Base-by-base conservation (phyloP, 495 filamentous ascomycete species). In the Xylaria cubensis region DNA sequence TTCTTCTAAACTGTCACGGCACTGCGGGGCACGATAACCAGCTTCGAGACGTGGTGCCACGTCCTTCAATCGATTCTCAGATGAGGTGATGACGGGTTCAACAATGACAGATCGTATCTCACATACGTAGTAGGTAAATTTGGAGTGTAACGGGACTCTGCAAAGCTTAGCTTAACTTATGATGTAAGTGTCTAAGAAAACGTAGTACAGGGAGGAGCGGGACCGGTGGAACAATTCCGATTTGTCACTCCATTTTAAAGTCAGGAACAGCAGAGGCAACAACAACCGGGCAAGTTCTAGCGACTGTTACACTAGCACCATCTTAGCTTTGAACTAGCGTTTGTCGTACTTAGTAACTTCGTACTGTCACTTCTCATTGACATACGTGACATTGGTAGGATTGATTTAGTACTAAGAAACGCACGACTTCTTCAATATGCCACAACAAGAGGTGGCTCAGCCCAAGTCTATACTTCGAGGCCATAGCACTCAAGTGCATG, bases 401-500 rank as follows among this genome's bases (percentile, higher is more conserved):
- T 39, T 39, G n/a, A 21, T 39, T 15, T 10, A 61, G 39, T 17
- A 1, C n/a, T 41, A 39, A 61, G 34, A 13, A 44, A 64, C 21
- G 21, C 19, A 9, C 36, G 13, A 32, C 19, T 63, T 29, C 56
- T 50, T 29, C 46, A 74, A 39, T 34, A 79, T 79, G 77, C 67
- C 76, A 69, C 73, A 79, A 29, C 71, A 72, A 44, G 72, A 65
- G 29, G 89, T 90, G 41, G 87, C 91, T 39, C 92, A 93, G 74
- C 95, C 95, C 62, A 86, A 88, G 64, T 95, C 96, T 77, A 90
- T 98, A 62, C 88, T 99, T 42, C 92, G 96, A 74, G 96, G 96
- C 66, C 96, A 99, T 82, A 85, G 87, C 39, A 83, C 92, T 2
- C 90, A 93, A 67, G 92, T 98, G 65, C 95, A 99, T 78, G 88